Percentiles rank a stretch among this genome's conserved stretches.
These are phyloP conservation scores for Melaleuca alternifolia DNA, from an alignment of 345 rosid species.

Conservation along the genomic window DNA sequence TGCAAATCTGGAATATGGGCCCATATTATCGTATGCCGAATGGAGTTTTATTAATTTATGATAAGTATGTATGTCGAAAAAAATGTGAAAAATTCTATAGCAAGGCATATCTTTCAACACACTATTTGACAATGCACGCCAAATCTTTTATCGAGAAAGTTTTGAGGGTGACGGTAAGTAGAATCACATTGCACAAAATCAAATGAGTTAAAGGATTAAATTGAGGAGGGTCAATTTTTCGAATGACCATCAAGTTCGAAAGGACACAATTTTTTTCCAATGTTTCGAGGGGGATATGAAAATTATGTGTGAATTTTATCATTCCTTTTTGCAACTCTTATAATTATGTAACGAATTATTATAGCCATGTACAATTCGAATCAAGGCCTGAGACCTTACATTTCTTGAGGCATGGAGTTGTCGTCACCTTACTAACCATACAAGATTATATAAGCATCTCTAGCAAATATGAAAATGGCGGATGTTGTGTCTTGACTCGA, in stretches of 20 bases:
- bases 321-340: not conserved
- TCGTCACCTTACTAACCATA: not conserved
- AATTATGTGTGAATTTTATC: not conserved
- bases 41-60: not conserved
- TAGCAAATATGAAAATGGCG: not conserved
- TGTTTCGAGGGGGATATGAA: not conserved
- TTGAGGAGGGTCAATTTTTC: not conserved
- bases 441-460: not conserved
- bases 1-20: not conserved
- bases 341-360: not conserved
- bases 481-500: not conserved
- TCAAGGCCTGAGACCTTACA: not conserved
- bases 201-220: not conserved
- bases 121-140: not conserved
- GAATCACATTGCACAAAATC: not conserved
- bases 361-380: not conserved
- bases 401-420: too few species aligned
- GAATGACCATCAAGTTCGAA: not conserved
- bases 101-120: not conserved
- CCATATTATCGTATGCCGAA: not conserved
- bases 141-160: not conserved
- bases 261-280: not conserved
- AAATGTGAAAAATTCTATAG: not conserved
- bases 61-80: not conserved
- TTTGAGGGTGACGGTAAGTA: not conserved